Evolutionary conservation across 148 eudicot species (phyloP).

Genomic region (Nepenthes gracilis): DNA sequence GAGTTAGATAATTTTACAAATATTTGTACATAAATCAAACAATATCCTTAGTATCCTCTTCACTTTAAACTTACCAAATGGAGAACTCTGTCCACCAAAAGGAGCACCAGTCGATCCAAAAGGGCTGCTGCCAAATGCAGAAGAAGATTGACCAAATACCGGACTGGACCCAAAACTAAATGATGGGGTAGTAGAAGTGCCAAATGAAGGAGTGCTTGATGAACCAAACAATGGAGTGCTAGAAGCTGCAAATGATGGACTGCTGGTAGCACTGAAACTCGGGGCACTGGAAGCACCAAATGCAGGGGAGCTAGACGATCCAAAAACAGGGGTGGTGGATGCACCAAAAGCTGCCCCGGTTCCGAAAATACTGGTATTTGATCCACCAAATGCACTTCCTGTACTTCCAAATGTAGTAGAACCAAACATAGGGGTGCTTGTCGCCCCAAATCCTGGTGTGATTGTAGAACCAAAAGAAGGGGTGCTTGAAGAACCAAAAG

Average conservation of each 20-base stretch:
- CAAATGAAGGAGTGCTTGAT: constrained; percentile 14
- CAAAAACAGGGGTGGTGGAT: constrained; percentile 44
- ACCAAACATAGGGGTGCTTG: constrained; percentile 37
- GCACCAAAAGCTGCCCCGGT: constrained; percentile 55
- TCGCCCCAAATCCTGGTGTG: constrained; percentile 35
- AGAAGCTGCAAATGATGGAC: constrained; percentile 6
- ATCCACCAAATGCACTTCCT: constrained; percentile 49
- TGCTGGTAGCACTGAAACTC: constrained; percentile 9
- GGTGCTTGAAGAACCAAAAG: constrained; percentile 52
- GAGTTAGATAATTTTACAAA: too few relatives aligned
- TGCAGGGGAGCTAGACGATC: constrained; percentile 24
- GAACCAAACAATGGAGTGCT: constrained; percentile 14
- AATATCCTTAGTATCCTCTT: not conserved
- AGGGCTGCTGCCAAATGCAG: constrained; percentile 47
- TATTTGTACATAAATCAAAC: too few relatives aligned
- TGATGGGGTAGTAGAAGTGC: constrained; percentile 5
- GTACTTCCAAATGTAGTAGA: constrained; percentile 35
- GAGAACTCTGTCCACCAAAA: constrained; percentile 54
- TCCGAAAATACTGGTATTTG: constrained; percentile 40
- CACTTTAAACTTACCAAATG: constrained; percentile 47
- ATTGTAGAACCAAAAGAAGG: constrained; percentile 63
- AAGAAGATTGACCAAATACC: constrained; percentile 37
- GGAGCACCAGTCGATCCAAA: constrained; percentile 45
- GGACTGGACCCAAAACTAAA: constrained; percentile 28
- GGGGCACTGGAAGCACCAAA: constrained; percentile 22